Evolutionary conservation across 2,329 filamentous ascomycete species (phyloP).

Genomic region (Exophiala sp.): DNA sequence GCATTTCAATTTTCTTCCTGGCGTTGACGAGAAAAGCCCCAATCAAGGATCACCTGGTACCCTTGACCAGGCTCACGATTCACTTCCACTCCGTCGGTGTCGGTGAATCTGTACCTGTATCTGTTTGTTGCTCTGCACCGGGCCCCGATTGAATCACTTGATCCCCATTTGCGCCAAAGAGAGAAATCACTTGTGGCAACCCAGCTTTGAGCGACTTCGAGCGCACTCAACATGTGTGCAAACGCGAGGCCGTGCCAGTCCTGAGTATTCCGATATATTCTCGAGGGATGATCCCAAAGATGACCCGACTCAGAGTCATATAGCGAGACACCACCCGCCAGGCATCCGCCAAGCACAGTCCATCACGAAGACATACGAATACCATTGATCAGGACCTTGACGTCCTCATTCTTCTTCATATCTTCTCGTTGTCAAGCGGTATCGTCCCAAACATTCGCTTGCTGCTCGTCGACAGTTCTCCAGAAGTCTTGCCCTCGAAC

Average conservation of each 20-base stretch:
- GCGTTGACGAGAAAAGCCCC: slow-evolving; percentile 12
- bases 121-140: too few relatives aligned
- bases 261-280: background rate
- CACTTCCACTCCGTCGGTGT: slow-evolving; percentile 1
- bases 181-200: slow-evolving; percentile 9
- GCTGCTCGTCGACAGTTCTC: background rate
- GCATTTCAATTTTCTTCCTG: slow-evolving; percentile 14
- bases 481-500: background rate
- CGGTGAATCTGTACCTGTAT: slow-evolving; percentile 2
- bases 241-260: background rate
- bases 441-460: background rate
- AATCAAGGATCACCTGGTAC: slow-evolving; percentile 8
- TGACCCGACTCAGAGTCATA: slow-evolving; percentile 8
- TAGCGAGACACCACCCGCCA: slow-evolving; percentile 6
- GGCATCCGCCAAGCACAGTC: slow-evolving; percentile 16
- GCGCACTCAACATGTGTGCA: slow-evolving; percentile 5
- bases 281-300: slow-evolving; percentile 4
- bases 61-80: slow-evolving; percentile 9
- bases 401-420: background rate
- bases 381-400: background rate
- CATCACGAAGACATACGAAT: background rate
- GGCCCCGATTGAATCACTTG: slow-evolving; percentile 15
- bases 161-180: background rate
- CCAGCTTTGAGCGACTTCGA: slow-evolving; percentile 1
- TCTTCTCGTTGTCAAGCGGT: background rate